These are phyloP conservation scores for Tilletiopsis washingtonensis DNA, from an alignment of 1,284 basidiomycete species.

Conservation along the genomic window DNA sequence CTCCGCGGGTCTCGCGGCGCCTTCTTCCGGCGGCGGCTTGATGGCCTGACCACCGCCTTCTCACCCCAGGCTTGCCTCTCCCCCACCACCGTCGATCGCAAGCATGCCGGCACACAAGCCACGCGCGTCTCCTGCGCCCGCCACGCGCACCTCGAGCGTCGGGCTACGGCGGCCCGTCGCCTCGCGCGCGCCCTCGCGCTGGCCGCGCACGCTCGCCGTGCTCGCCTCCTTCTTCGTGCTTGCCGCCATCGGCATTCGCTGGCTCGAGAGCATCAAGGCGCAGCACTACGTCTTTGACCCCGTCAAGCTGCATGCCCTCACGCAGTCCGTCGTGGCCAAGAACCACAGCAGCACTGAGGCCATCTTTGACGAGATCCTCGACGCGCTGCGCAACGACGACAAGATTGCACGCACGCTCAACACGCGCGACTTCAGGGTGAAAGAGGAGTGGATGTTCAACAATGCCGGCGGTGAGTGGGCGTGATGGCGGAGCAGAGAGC, in stretches of 20 bases:
- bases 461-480: conserved; percentile 72
- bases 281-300: conserved; percentile 42
- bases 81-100: too few relatives aligned
- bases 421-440: conserved; percentile 26
- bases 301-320: conserved; percentile 24
- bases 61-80: too few relatives aligned
- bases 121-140: too few relatives aligned
- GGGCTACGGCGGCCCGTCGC: too few relatives aligned
- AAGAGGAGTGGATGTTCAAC: conserved; percentile 87
- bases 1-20: too few relatives aligned
- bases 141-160: too few relatives aligned
- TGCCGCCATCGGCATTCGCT: neutral
- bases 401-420: conserved; percentile 35
- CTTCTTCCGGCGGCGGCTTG: too few relatives aligned
- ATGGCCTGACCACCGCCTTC: too few relatives aligned
- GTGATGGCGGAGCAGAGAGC: too few relatives aligned
- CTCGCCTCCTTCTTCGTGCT: neutral
- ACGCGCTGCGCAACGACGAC: conserved; percentile 26
- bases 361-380: conserved; percentile 41
- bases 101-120: too few relatives aligned
- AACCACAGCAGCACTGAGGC: conserved; percentile 32
- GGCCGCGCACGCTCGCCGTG: neutral
- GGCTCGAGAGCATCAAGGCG: neutral
- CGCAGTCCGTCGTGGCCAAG: conserved; percentile 21
- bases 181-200: neutral